phyloP scores from a whole-genome alignment of 805 yeast species.

The Hanseniaspora taiwanica region DNA sequence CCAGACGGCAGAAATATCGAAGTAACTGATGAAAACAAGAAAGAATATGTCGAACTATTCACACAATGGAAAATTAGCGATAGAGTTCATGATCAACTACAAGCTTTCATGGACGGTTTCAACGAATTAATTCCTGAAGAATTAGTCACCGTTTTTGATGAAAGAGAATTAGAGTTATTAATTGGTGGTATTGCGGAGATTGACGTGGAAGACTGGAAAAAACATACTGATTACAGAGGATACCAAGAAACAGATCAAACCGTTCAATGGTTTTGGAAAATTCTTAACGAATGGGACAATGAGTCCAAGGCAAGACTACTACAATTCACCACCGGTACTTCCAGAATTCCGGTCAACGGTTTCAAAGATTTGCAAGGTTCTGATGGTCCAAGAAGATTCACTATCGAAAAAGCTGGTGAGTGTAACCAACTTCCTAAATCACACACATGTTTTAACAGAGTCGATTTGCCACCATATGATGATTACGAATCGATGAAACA shows the following conservation, averaged over 20 bases:
- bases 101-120: constrained; percentile 94
- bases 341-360: constrained; percentile 97
- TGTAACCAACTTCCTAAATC: constrained; percentile 86
- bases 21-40: constrained; percentile 89
- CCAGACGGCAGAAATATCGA: constrained; percentile 79
- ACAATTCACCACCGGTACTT: constrained; percentile 97
- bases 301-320: constrained; percentile 92
- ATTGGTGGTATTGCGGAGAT: constrained; percentile 98
- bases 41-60: constrained; percentile 86
- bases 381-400: constrained; percentile 98
- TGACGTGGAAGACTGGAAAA: constrained; percentile 98
- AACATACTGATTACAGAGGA: constrained; percentile 97
- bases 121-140: constrained; percentile 96
- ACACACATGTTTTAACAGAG: constrained; percentile 98
- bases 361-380: constrained; percentile 97
- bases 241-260: constrained; percentile 94
- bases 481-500: constrained; percentile 76
- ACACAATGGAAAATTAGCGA: constrained; percentile 92
- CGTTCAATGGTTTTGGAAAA: constrained; percentile 97
- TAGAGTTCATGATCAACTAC: constrained; percentile 90
- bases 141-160: constrained; percentile 90
- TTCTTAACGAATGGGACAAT: constrained; percentile 85
- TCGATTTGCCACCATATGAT: constrained; percentile 88
- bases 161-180: constrained; percentile 88
- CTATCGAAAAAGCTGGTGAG: constrained; percentile 97